Base-by-base conservation (phyloP, 371 early-diverging fungal species). In the Mortierella sp. region DNA sequence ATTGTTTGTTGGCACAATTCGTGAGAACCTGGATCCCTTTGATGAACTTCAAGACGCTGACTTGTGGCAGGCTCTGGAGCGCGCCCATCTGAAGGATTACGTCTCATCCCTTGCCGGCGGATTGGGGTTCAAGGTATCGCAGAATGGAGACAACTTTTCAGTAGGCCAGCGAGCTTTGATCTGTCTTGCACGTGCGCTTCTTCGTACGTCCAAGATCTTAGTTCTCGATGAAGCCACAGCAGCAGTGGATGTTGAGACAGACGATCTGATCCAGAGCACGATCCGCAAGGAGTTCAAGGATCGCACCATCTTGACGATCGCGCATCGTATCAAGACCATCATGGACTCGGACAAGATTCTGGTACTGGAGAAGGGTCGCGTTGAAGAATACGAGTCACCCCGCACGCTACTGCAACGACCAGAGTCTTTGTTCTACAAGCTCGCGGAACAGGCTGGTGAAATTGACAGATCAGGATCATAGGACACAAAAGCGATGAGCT, bases 191-290 rank as follows among this genome's bases (percentile, higher is more conserved):
- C 83, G 93, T 56, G 89, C 89, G 0, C 60, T 88, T 40, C 85
- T 98, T 66, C 88, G 91, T 54, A 88, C 95, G 62, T 94, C 95
- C 34, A 85, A 82, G 57, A 88, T 98, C 7, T 80, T 52, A 70
- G 48, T 98, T 16, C 79, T 98, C 21, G 99, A 99, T 68, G 99
- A 99, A 72, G 97, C 99, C 0, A 99, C 99, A 0, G 91, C 93
- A 0, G 96, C 97, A 0, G 81, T 98, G 21, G 97, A 97, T 80
- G 88, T 91, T 24, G 89, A 93, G 76, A 89, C 91, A 29, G 99
- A 99, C 73, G 88, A 88, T 52, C 71, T 93, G 31, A 94, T 99
- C 12, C 95, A 70, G 96, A 84, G 84, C 45, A 96, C 95, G 0
- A 81, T 98, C 27, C 91, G 94, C 59, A 81, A 69, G 6, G 91